Conservation (phyloP, 163 green algal genomes). For the Volvox carteri region DNA sequence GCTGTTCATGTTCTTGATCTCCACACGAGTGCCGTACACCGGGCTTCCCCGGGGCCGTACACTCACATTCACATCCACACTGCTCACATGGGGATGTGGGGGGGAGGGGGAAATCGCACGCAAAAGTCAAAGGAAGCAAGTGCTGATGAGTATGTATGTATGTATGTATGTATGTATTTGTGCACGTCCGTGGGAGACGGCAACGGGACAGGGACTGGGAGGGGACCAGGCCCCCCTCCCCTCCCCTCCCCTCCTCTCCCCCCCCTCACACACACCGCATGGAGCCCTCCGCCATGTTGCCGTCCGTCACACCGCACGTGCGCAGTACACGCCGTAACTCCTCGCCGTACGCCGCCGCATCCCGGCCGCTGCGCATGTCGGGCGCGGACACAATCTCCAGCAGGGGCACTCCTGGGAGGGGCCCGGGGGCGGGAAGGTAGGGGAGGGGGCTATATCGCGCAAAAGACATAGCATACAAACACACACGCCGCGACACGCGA, state of each 20-base stretch:
- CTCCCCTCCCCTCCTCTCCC: too few species aligned
- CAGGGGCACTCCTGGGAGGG: constrained; percentile 88
- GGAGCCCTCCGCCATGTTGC: constrained; percentile 93
- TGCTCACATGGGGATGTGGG: constrained; percentile 66
- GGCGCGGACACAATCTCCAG: constrained; percentile 96
- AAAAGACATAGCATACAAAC: too few species aligned
- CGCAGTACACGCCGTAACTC: constrained; percentile 93
- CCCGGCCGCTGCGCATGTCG: constrained; percentile 90
- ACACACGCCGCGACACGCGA: too few species aligned
- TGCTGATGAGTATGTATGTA: too few species aligned
- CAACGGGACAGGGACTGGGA: too few species aligned
- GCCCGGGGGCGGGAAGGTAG: background rate
- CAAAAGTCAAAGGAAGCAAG: too few species aligned
- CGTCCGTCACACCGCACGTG: constrained; percentile 90
- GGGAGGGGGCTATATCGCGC: too few species aligned
- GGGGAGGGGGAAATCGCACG: too few species aligned
- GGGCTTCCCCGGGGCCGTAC: constrained; percentile 80
- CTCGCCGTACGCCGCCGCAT: constrained; percentile 92
- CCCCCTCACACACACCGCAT: constrained; percentile 89
- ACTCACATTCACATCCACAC: constrained; percentile 96
- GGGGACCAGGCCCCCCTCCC: too few species aligned
- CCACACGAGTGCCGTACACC: constrained; percentile 94
- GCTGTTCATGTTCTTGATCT: constrained; percentile 99
- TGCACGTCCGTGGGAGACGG: too few species aligned
- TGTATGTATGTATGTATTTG: too few species aligned